Base-by-base conservation (phyloP, 2,329 filamentous ascomycete species). In the Pseudophaeomoniella oleicola region DNA sequence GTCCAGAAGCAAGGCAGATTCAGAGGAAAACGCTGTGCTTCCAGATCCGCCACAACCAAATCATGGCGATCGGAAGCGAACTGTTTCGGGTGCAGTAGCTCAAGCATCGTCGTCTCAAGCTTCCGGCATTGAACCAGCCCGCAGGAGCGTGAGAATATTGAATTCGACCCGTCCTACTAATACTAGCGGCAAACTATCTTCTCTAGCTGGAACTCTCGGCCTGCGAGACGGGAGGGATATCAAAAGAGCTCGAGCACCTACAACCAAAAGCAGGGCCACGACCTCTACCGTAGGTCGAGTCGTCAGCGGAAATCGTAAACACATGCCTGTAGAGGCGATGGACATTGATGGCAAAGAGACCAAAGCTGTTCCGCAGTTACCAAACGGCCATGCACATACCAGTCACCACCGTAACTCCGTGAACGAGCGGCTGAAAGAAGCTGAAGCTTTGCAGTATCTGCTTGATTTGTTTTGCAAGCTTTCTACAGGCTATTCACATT, bases 301-400 rank as follows among this genome's bases (percentile, higher is more conserved):
- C 38, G 84, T 94, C 32, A 94, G 86, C 54, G 87, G 86, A 15
- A 94, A 90, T 54, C 73, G 87, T 39, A 78, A 78, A 2, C 71
- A 81, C n/a, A 44, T 45, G 32, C 52, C 27, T 37, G 54, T 32
- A 36, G 75, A 80, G 41, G 64, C 66, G 29, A 72, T 78, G 62
- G 81, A 88, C 38, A 57, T 77, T 19, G 80, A 90, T 42, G 64
- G 71, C 14, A 80, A 74, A 46, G 81, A 86, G 45, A 46, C 54
- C 35, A 55, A 59, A 30, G 51, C 54, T 12, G 44, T 53, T 18
- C 36, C 49, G 43, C 41, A 42, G 46, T 45, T 42, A 42, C 48
- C 22, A 32, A 53, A 14, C 42, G 55, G 37, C 46, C 60, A 47
- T 44, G 50, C 50, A 43, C 53, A 43, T 31, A 35, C 30, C 12